phyloP scores from a whole-genome alignment of 371 early-diverging fungal species.

The Antonospora locustae region DNA sequence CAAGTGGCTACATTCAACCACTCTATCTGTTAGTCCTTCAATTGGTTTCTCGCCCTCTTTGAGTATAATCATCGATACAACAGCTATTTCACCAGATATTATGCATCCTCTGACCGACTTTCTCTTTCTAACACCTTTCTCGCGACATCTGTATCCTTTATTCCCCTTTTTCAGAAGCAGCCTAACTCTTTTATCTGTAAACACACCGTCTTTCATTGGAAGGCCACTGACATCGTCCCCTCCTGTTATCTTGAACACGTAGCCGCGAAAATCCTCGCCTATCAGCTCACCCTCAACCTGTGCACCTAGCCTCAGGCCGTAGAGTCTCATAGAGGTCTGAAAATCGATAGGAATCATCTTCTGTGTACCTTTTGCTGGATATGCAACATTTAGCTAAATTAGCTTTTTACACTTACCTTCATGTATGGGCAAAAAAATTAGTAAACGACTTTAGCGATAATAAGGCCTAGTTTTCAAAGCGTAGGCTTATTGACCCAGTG shows the following conservation, averaged over 20 bases:
- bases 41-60: constrained; percentile 84
- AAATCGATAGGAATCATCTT: constrained; percentile 89
- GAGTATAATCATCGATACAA: constrained; percentile 75
- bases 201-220: constrained; percentile 71
- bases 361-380: constrained; percentile 93
- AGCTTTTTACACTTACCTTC: constrained; percentile 10
- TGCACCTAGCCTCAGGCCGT: constrained; percentile 86
- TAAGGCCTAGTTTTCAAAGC: too few relatives aligned
- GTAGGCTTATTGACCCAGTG: too few relatives aligned
- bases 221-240: constrained; percentile 97
- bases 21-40: constrained; percentile 80
- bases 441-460: too few relatives aligned
- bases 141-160: constrained; percentile 92
- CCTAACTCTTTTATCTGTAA: constrained; percentile 75
- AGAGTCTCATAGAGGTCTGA: constrained; percentile 79
- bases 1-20: constrained; percentile 76
- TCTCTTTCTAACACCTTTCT: constrained; percentile 89
- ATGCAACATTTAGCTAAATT: constrained; percentile 80
- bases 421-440: too few relatives aligned
- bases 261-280: constrained; percentile 93
- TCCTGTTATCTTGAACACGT: constrained; percentile 89
- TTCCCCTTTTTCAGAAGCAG: constrained; percentile 79
- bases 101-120: constrained; percentile 97
- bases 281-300: constrained; percentile 83
- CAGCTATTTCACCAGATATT: constrained; percentile 79